phyloP scores from a whole-genome alignment of 1,284 basidiomycete species.

The Ganoderma sinense region DNA sequence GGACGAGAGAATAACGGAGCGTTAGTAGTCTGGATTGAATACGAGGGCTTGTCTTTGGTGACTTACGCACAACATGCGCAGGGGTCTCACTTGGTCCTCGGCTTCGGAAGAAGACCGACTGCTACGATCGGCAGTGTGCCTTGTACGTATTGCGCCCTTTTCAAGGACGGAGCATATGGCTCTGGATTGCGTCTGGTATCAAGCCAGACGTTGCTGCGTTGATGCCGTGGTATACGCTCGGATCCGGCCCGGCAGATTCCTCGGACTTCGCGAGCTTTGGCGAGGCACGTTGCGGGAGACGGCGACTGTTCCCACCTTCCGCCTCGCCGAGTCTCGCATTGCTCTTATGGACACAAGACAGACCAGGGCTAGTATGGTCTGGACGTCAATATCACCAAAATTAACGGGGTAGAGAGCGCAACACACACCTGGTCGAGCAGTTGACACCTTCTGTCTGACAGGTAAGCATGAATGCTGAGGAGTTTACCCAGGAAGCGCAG shows the following conservation, averaged over 20 bases:
- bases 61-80: background rate
- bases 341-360: background rate
- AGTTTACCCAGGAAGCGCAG: background rate
- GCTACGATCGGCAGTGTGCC: background rate
- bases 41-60: background rate
- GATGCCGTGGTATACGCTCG: background rate
- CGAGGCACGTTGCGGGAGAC: background rate
- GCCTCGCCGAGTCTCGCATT: background rate
- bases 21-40: background rate
- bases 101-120: background rate
- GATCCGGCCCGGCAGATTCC: background rate
- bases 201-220: slow-evolving; percentile 1
- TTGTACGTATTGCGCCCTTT: background rate
- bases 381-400: background rate
- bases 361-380: background rate
- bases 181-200: background rate
- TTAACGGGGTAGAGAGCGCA: background rate
- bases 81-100: background rate
- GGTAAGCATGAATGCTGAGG: background rate
- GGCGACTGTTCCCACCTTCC: background rate
- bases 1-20: background rate
- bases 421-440: background rate
- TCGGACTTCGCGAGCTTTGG: background rate
- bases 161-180: background rate
- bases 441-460: background rate